These are phyloP conservation scores for Ettlia oleoabundans DNA, from an alignment of 139 green algal species.

Conservation along the genomic window DNA sequence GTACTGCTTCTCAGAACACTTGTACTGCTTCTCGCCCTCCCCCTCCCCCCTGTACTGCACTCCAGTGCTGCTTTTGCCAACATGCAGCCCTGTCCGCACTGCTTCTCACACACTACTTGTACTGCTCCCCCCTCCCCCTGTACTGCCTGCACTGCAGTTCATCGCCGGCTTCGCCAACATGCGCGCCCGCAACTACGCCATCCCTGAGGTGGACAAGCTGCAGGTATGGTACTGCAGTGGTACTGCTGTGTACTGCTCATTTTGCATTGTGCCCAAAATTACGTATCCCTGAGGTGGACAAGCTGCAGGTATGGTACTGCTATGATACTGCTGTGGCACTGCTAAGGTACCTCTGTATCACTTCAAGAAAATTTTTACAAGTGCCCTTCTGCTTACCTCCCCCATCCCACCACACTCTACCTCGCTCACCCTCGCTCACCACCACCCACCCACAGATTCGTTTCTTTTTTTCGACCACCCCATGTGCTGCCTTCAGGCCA, in stretches of 20 bases:
- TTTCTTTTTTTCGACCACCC: too few species aligned
- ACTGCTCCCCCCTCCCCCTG: background rate
- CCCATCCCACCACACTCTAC: too few species aligned
- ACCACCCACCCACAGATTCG: too few species aligned
- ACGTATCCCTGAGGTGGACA: too few species aligned
- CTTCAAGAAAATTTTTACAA: too few species aligned
- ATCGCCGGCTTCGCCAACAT: constrained; percentile 97
- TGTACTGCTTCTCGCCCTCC: background rate
- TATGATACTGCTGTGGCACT: too few species aligned
- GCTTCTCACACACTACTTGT: background rate
- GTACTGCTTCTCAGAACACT: too few species aligned
- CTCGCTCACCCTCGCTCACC: too few species aligned
- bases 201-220: constrained; percentile 61
- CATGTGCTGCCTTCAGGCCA: too few species aligned
- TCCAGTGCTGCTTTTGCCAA: background rate
- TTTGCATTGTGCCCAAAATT: background rate
- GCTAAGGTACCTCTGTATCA: too few species aligned
- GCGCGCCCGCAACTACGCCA: constrained; percentile 95
- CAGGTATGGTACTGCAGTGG: background rate
- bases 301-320: background rate
- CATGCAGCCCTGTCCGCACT: background rate
- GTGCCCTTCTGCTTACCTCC: too few species aligned
- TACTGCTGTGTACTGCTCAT: background rate
- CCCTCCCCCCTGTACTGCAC: background rate
- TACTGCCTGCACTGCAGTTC: constrained; percentile 35